Evolutionary conservation across 768 basidiomycete species (phyloP).

Genomic region (Suillus cothurnatus): DNA sequence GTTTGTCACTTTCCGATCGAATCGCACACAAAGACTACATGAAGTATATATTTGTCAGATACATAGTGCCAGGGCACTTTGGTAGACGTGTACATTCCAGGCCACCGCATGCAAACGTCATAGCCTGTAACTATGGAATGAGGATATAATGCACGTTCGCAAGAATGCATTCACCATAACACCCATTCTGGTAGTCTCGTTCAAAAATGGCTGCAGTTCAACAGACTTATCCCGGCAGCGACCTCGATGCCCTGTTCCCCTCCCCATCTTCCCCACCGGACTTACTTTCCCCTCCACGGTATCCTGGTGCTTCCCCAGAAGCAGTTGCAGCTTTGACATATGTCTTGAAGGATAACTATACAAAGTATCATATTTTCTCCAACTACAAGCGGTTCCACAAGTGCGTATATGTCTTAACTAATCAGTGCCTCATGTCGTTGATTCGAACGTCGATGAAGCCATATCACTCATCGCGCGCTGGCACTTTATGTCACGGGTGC

Average conservation of each 20-base stretch:
- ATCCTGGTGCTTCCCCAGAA: slow-evolving; percentile 18
- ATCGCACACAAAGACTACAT: not conserved
- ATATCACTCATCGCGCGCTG: slow-evolving; percentile 32
- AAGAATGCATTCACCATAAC: not conserved
- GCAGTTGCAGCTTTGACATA: slow-evolving; percentile 31
- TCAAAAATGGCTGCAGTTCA: not conserved
- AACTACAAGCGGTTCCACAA: slow-evolving; percentile 54
- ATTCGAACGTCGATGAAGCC: slow-evolving; percentile 18
- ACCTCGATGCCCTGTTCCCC: slow-evolving; percentile 12
- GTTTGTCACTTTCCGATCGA: not conserved
- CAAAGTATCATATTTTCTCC: slow-evolving; percentile 50
- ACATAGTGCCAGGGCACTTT: not conserved
- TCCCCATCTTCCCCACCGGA: slow-evolving; percentile 10
- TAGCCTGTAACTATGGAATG: not conserved
- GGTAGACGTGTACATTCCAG: not conserved
- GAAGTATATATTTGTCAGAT: not conserved
- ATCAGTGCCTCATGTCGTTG: not conserved
- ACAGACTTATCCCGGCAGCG: not conserved
- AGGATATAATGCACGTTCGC: not conserved
- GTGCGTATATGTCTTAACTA: slow-evolving; percentile 31
- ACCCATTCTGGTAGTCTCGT: not conserved
- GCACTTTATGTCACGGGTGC: slow-evolving; percentile 32
- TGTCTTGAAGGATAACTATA: slow-evolving; percentile 51
- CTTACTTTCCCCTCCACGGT: slow-evolving; percentile 3
- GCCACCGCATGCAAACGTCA: not conserved